Conservation (phyloP, 176 grass and related monocot species). For the Raddia distichophylla region DNA sequence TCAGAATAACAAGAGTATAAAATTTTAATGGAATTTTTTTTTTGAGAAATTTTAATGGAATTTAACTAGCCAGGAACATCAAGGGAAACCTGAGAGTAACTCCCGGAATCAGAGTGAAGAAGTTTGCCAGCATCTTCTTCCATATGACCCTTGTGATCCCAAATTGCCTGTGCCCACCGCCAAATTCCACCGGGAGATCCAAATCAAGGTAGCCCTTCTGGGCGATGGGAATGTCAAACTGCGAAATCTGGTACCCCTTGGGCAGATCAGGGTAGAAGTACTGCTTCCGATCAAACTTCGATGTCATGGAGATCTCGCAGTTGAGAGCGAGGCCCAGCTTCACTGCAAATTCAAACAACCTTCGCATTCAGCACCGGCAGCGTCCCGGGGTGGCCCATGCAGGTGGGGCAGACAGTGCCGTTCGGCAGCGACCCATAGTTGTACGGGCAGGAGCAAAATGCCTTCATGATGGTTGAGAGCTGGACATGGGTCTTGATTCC, state of each 20-base stretch:
- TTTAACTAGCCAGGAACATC: conserved; percentile 4
- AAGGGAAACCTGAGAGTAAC: conserved; percentile 76
- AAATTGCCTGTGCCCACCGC: conserved; percentile 84
- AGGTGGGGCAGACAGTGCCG: conserved; percentile 82
- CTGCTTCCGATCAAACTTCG: conserved; percentile 98
- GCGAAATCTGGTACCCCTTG: conserved; percentile 93
- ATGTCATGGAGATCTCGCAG: conserved; percentile 65
- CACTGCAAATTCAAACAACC: conserved; percentile 75
- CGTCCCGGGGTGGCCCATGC: conserved; percentile 89
- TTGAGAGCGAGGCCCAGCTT: conserved; percentile 84
- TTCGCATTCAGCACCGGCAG: conserved; percentile 75
- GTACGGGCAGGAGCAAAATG: conserved; percentile 85
- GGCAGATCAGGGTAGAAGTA: conserved; percentile 98
- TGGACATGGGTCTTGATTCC: conserved; percentile 98
- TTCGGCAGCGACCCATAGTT: conserved; percentile 73
- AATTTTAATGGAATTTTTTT: conserved; percentile 4
- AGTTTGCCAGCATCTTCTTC: conserved; percentile 98
- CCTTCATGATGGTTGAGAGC: conserved; percentile 72
- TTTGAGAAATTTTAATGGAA: conserved; percentile 10
- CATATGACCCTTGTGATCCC: conserved; percentile 96
- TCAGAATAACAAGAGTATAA: conserved; percentile 8
- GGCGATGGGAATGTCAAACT: conserved; percentile 94
- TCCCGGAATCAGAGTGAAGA: conserved; percentile 75
- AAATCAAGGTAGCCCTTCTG: conserved; percentile 73
- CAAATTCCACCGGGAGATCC: conserved; percentile 86